phyloP scores from a whole-genome alignment of 2,329 filamentous ascomycete species.

The Aspergillus sergii region DNA sequence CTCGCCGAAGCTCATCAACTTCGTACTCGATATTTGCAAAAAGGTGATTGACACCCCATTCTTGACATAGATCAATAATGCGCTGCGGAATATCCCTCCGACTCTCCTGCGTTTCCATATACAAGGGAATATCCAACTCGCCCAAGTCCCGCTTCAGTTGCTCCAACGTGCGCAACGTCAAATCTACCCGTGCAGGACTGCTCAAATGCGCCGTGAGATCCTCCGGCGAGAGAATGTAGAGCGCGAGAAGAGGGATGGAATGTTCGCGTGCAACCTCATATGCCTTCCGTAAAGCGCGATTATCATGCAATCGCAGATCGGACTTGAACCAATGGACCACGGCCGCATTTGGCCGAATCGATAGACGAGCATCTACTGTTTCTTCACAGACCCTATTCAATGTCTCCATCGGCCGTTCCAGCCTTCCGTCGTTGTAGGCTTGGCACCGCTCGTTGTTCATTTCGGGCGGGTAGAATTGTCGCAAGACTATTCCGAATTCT shows the following conservation, averaged over 20 bases:
- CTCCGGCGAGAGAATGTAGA: slow-evolving; percentile 81
- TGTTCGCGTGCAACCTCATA: slow-evolving; percentile 66
- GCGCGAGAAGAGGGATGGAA: slow-evolving; percentile 70
- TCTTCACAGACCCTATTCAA: slow-evolving; percentile 64
- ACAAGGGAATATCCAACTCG: slow-evolving; percentile 74
- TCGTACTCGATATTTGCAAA: slow-evolving; percentile 90
- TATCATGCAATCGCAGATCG: slow-evolving; percentile 75
- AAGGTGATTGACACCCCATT: slow-evolving; percentile 75
- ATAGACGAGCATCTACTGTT: slow-evolving; percentile 58
- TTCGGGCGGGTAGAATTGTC: slow-evolving; percentile 80
- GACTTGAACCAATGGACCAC: slow-evolving; percentile 92
- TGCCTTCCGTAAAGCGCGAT: slow-evolving; percentile 69
- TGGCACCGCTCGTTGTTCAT: slow-evolving; percentile 79
- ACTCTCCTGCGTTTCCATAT: slow-evolving; percentile 70
- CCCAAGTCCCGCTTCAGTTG: slow-evolving; percentile 68
- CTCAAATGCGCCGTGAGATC: slow-evolving; percentile 82
- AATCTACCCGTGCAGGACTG: slow-evolving; percentile 74
- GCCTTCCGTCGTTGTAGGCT: slow-evolving; percentile 70
- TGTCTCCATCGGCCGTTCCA: slow-evolving; percentile 73
- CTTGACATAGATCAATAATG: slow-evolving; percentile 65
- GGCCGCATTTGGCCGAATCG: slow-evolving; percentile 58
- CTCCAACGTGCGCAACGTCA: slow-evolving; percentile 72
- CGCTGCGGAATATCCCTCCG: slow-evolving; percentile 63
- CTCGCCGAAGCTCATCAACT: slow-evolving; percentile 82
- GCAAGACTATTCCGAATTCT: slow-evolving; percentile 65